These are phyloP conservation scores for Solioccasus polychromus DNA, from an alignment of 768 basidiomycete species.

Conservation along the genomic window DNA sequence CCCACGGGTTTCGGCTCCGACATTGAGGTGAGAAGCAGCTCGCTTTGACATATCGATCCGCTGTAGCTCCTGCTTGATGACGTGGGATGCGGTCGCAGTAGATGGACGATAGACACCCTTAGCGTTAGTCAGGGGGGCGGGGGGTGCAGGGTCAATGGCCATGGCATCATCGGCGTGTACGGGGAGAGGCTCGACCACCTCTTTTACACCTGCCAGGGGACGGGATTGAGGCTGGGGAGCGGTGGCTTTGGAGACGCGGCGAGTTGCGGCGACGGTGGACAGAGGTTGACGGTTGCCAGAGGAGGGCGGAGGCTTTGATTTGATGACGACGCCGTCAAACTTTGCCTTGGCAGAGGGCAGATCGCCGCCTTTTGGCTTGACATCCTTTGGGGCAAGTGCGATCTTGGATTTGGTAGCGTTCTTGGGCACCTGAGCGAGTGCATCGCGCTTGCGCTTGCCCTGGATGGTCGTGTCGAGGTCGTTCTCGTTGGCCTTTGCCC, in stretches of 20 bases:
- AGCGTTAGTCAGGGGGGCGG: conserved; percentile 5
- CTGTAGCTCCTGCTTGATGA: conserved; percentile 29
- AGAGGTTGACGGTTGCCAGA: conserved; percentile 48
- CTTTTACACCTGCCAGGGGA: conserved; percentile 30
- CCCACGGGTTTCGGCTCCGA: conserved; percentile 40
- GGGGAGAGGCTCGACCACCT: conserved; percentile 15
- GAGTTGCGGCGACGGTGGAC: conserved; percentile 47
- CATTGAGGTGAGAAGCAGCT: conserved; percentile 32
- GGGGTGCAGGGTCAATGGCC: conserved; percentile 44
- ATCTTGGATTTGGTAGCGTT: conserved; percentile 41
- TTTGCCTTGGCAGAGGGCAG: conserved; percentile 43
- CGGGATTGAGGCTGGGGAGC: conserved; percentile 19
- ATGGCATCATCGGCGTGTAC: conserved; percentile 50
- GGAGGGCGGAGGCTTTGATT: conserved; percentile 38
- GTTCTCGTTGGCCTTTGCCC: conserved; percentile 35
- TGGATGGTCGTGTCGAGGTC: conserved; percentile 47
- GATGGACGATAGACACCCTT: conserved; percentile 33
- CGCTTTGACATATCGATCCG: conserved; percentile 27
- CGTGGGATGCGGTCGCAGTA: conserved; percentile 7
- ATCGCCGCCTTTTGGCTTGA: conserved; percentile 57
- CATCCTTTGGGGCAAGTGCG: conserved; percentile 31
- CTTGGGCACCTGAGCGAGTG: conserved; percentile 67
- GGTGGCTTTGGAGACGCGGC: conserved; percentile 35
- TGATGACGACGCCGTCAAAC: conserved; percentile 63
- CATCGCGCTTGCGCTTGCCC: conserved; percentile 74